Conservation (phyloP, 106 monocot genomes). For the Dendrobium officinale region DNA sequence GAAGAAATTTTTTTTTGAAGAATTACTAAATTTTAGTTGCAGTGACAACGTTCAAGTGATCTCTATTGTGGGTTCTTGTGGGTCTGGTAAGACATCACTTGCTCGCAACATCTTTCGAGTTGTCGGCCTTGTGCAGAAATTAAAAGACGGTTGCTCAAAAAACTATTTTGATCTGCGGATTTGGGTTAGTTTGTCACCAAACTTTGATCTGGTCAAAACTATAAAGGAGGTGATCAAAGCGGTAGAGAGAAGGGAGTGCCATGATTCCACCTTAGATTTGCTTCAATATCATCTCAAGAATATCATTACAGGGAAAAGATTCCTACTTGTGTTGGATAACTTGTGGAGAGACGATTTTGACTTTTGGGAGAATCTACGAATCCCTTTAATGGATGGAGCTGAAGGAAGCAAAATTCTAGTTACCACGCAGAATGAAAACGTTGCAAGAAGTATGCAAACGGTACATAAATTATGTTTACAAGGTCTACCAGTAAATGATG, state of each 20-base stretch:
- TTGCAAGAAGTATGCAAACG: not conserved
- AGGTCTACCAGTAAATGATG: not conserved
- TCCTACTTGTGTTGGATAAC: constrained; percentile 35
- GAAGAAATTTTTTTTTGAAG: not conserved
- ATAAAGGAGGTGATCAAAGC: constrained; percentile 12
- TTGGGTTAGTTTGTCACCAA: constrained; percentile 24
- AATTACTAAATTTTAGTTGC: not conserved
- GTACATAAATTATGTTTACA: too few species aligned
- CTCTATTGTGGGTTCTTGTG: constrained; percentile 26
- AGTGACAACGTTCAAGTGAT: not conserved
- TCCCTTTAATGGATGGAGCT: constrained; percentile 15
- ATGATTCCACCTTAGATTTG: not conserved
- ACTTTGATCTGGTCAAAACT: constrained; percentile 6
- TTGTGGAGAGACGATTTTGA: constrained; percentile 19
- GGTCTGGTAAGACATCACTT: constrained; percentile 37
- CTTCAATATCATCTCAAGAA: constrained; percentile 13
- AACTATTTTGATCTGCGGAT: constrained; percentile 11
- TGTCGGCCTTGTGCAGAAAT: too few species aligned
- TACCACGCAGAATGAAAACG: constrained; percentile 10
- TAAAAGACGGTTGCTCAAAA: constrained; percentile 1
- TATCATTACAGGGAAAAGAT: constrained; percentile 12
- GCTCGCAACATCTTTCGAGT: constrained; percentile 16
- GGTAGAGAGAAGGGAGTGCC: constrained; percentile 1
- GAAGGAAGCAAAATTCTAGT: constrained; percentile 12
- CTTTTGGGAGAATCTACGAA: constrained; percentile 15